These are phyloP conservation scores for Exophiala sideris DNA, from an alignment of 2,329 filamentous ascomycete species.

Conservation along the genomic window DNA sequence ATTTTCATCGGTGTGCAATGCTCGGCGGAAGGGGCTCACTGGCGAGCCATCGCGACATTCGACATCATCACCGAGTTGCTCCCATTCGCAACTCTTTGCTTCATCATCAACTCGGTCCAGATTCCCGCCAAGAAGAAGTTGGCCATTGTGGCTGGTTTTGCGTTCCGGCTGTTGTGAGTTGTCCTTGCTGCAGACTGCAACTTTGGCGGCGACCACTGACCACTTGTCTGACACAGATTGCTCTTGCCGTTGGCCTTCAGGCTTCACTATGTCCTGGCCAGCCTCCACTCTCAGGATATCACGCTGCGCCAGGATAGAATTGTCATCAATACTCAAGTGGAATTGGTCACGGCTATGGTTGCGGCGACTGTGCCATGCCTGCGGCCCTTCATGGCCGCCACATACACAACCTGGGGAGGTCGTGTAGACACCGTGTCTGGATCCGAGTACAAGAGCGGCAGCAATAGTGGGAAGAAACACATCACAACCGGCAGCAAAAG, in stretches of 20 bases:
- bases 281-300: not conserved
- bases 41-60: not conserved
- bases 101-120: not conserved
- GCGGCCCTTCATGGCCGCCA: slow-evolving; percentile 3
- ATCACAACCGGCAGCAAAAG: not conserved
- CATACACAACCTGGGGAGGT: slow-evolving; percentile 1
- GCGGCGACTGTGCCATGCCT: slow-evolving; percentile 1
- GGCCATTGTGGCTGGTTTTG: not conserved
- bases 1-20: slow-evolving; percentile 1
- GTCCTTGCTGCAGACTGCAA: not conserved
- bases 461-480: not conserved
- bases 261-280: not conserved
- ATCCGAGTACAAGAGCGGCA: not conserved
- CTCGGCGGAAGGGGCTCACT: not conserved
- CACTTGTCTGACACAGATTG: not conserved
- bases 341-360: not conserved
- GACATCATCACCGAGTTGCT: not conserved
- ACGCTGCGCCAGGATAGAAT: not conserved
- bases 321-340: not conserved
- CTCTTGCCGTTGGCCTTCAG: not conserved
- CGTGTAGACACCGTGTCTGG: slow-evolving; percentile 29
- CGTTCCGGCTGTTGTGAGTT: not conserved
- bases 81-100: not conserved
- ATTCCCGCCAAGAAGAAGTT: not conserved
- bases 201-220: too few relatives aligned